These are phyloP conservation scores for Anthostomella pinea DNA, from an alignment of 2,329 filamentous ascomycete genomes.

Conservation along the genomic window DNA sequence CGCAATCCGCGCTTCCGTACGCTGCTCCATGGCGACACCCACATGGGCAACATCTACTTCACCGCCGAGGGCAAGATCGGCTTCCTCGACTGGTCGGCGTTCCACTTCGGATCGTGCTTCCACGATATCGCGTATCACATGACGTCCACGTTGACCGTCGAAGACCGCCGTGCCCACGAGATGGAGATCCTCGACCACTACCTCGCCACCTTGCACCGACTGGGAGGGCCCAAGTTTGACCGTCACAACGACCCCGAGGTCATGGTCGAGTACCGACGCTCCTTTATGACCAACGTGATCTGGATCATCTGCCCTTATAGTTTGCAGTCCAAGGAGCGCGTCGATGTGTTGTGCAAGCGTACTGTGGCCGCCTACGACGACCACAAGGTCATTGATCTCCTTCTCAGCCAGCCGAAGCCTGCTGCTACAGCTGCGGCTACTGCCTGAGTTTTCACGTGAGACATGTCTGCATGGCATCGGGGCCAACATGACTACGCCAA, in stretches of 20 bases:
- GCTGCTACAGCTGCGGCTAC: neutral
- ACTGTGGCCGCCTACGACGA: constrained; percentile 35
- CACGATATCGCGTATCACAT: constrained; percentile 43
- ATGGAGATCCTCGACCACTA: constrained; percentile 37
- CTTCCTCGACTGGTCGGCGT: constrained; percentile 42
- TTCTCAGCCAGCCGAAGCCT: constrained; percentile 13
- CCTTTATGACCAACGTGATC: constrained; percentile 32
- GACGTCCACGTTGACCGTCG: constrained; percentile 36
- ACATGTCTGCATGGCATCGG: no score
- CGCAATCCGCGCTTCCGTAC: constrained; percentile 38
- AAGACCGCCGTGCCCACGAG: constrained; percentile 40
- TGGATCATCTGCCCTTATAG: constrained; percentile 29
- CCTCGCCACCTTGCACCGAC: constrained; percentile 29
- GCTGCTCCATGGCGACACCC: constrained; percentile 43
- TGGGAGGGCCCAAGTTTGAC: constrained; percentile 34
- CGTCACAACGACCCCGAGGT: constrained; percentile 29
- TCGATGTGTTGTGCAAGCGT: constrained; percentile 33
- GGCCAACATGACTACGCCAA: no score
- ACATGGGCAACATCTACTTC: constrained; percentile 44
- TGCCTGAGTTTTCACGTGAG: neutral
- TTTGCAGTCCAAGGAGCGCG: constrained; percentile 36
- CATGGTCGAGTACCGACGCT: constrained; percentile 31
- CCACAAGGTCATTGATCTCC: constrained; percentile 35
- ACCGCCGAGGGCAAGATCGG: constrained; percentile 32
- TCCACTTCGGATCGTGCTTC: constrained; percentile 40